Conservation (phyloP, 371 early-diverging fungal genomes). For the Mortierella polycephala region DNA sequence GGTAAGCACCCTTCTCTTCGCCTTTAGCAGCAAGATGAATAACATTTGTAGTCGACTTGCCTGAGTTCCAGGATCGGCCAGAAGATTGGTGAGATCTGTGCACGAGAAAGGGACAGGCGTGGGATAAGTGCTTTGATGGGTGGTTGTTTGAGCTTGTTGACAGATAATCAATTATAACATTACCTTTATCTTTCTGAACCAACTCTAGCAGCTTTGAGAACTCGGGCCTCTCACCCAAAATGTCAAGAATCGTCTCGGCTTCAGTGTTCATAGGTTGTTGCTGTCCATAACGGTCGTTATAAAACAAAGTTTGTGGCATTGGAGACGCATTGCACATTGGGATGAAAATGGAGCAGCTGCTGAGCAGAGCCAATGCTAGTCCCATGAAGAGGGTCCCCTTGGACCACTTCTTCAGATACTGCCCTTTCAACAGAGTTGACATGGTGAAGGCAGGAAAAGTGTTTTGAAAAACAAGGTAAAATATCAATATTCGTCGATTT, state of each 20-base stretch:
- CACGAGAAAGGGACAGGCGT: neutral
- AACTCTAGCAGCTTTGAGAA: conserved; percentile 34
- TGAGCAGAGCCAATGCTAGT: neutral
- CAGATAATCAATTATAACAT: neutral
- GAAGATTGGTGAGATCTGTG: no score
- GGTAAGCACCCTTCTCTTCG: no score
- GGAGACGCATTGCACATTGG: neutral
- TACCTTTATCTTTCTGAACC: conserved; percentile 30
- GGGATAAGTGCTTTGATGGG: neutral
- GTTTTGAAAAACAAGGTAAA: no score
- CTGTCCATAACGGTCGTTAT: neutral
- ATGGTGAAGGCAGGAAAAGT: neutral
- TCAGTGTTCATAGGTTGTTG: neutral
- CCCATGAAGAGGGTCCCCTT: neutral
- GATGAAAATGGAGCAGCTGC: neutral
- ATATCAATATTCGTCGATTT: no score
- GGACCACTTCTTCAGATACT: neutral
- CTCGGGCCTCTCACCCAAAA: conserved; percentile 35
- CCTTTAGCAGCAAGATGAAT: no score
- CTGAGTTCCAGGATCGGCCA: no score
- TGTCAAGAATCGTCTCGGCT: conserved; percentile 28
- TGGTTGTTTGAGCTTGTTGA: no score
- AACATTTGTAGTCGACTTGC: no score
- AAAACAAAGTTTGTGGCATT: neutral
- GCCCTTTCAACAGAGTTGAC: neutral